A percentile compares a stretch with the other conserved stretches of the same genome.
These are phyloP conservation scores for Kernera saxatilis DNA, from an alignment of 345 rosid species.

Conservation along the genomic window DNA sequence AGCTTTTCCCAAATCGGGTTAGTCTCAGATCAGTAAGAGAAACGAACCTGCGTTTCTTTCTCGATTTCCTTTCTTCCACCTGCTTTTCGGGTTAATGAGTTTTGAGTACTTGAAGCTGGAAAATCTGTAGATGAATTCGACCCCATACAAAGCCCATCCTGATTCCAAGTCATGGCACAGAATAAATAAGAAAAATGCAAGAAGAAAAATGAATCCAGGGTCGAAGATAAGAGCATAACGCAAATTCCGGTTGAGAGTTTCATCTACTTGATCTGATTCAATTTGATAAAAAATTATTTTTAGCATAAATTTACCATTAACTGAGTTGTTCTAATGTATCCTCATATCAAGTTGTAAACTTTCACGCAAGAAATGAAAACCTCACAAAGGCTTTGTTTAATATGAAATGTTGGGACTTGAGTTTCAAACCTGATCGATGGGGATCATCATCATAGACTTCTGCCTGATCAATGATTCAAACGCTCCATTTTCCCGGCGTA, in stretches of 20 bases:
- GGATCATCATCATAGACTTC: conserved; percentile 94
- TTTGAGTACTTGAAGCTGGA: conserved; percentile 66
- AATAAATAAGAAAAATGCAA: conserved; percentile 1
- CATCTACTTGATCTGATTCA: not conserved
- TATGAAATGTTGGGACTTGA: not conserved
- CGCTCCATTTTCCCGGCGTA: conserved; percentile 86
- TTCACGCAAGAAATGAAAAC: too few species aligned
- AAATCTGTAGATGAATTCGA: conserved; percentile 46
- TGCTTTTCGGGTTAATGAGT: conserved; percentile 81
- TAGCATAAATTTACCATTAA: not conserved
- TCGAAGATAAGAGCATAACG: not conserved
- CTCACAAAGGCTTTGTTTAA: too few species aligned
- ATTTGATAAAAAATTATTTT: not conserved
- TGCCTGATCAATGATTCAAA: conserved; percentile 95
- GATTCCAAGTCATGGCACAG: conserved; percentile 14
- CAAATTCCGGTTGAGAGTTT: not conserved
- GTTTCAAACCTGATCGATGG: conserved; percentile 74
- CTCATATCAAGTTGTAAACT: not conserved
- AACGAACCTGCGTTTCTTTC: conserved; percentile 80
- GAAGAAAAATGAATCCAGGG: too few species aligned
- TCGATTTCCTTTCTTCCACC: conserved; percentile 89
- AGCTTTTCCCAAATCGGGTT: not conserved
- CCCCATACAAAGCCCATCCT: conserved; percentile 72
- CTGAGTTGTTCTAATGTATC: not conserved
- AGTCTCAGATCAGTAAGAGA: not conserved